phyloP scores from a whole-genome alignment of 768 basidiomycete genomes.

The Pholiota molesta region DNA sequence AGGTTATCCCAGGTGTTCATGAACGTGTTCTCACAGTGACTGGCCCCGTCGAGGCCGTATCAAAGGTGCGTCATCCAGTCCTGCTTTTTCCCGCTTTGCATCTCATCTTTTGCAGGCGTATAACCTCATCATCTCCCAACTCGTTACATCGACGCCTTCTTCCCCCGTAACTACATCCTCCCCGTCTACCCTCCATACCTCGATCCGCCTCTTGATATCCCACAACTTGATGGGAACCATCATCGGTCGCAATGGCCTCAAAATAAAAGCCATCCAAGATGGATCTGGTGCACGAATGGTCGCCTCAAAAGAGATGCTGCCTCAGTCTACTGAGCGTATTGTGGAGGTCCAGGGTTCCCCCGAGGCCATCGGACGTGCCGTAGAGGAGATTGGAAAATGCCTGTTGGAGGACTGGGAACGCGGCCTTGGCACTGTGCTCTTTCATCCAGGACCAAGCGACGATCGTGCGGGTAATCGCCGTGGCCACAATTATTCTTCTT shows the following conservation, averaged over 20 bases:
- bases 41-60: constrained; percentile 90
- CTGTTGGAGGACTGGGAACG: constrained; percentile 97
- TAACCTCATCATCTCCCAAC: constrained; percentile 90
- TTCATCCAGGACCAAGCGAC: constrained; percentile 89
- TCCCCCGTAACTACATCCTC: constrained; percentile 70
- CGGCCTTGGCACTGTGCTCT: constrained; percentile 90
- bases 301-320: constrained; percentile 98
- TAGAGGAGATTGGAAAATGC: constrained; percentile 95
- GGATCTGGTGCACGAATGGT: constrained; percentile 96
- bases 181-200: constrained; percentile 76
- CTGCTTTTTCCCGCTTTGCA: constrained; percentile 11
- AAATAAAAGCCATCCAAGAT: constrained; percentile 99
- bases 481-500: constrained; percentile 51
- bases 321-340: constrained; percentile 98
- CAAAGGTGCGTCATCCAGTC: constrained; percentile 59
- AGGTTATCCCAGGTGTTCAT: constrained; percentile 96
- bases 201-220: constrained; percentile 95
- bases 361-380: constrained; percentile 90
- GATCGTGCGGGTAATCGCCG: constrained; percentile 61
- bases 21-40: constrained; percentile 96
- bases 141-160: constrained; percentile 80
- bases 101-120: constrained; percentile 69
- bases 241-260: constrained; percentile 93
- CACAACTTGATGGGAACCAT: constrained; percentile 99
- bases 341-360: constrained; percentile 97